Evolutionary conservation across 176 grass and related monocot genomes (phyloP), one percentile per base, ranked within the genome.

Genomic region (Phoenix roebelenii): DNA sequence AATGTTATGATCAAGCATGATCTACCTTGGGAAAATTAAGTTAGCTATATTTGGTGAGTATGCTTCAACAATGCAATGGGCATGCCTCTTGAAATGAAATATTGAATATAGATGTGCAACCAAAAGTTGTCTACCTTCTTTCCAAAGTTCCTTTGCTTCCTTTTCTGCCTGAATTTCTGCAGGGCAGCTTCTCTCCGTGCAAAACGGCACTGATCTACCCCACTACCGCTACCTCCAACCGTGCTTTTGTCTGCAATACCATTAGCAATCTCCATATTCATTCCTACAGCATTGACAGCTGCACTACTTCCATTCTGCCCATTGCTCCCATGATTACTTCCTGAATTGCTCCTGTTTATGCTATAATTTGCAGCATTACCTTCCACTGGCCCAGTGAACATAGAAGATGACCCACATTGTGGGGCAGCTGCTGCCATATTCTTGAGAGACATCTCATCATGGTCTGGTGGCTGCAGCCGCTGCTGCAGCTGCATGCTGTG

Each of bases 151-250:
- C 86, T 75, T 25, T 79, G 75, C 69, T 88, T 96, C 60, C 73
- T 81, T 74, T 96, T 96, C 62, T 75, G 61, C 72, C 72, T 78
- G 60, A 88, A 96, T 28, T 85, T 96, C 50, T 56, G 78, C 20
- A 96, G 29, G 4, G 93, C 87, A 77, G 81, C 87, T 78, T 91
- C 87, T 75, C 84, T 74, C 64, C 85, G 76, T 16, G 78, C 50
- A 19, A 77, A 64, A 55, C 74, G 57, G 54, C 85, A 59, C 57
- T 79, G 65, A 75, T 82, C 65, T 50, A 71, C 65, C n/a, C 69
- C 74, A 64, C 76, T 77, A 18, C 79, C 68, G 51, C 77, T 82
- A 59, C 75, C 71, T 49, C 65, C 72, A 23, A 60, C 68, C 35
- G 65, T 72, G 59, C 35, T 81, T 48, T 89, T 85, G 22, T 83